Evolutionary conservation across 2,329 filamentous ascomycete species (phyloP), one percentile per base, ranked within the genome.

Genomic region (Penicillium sumatraense): DNA sequence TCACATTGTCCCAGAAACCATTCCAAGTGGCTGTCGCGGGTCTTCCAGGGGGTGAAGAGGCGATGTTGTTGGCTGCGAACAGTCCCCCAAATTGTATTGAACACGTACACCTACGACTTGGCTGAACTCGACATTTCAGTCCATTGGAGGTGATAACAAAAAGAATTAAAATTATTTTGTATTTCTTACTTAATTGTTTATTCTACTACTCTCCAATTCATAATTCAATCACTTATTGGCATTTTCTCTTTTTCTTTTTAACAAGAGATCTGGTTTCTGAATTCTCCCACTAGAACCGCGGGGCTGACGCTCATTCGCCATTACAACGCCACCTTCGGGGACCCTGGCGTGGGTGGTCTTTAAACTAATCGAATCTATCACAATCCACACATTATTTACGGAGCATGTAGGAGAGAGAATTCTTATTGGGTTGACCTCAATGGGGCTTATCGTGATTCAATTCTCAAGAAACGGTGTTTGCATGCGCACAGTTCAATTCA

Each of bases 281-380:
- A 26, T 44, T 44, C 40, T 16, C 21, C 21, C 40, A 44, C 41
- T 44, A 18, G 29, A 14, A 33, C 4, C 18, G 3, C 4, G 4
- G n/a, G 5, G 14, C 11, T 20, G n/a, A 29, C 20, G 35, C 44
- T 45, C 29, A 58, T 60, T 58, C 47, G 58, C 47, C 44, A 27
- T 53, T 35, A 49, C 46, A 33, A 35, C 47, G 49, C 58, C 52
- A 54, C 50, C 31, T 21, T 36, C 41, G 29, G 41, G 26, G 41
- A 55, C 40, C 56, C 51, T 54, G 35, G 47, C 23, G 11, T 40
- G 20, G 11, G 5, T 36, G 27, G 31, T 49, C 13, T 38, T 49
- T 36, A 60, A 56, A 58, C 57, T 53, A 62, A 31, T 54, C 42
- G 51, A 64, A 61, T 59, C 58, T 52, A 63, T 65, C 62, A 63